Evolutionary conservation across 75 land plant genomes (phyloP).

Genomic region (Gnetum montanum): DNA sequence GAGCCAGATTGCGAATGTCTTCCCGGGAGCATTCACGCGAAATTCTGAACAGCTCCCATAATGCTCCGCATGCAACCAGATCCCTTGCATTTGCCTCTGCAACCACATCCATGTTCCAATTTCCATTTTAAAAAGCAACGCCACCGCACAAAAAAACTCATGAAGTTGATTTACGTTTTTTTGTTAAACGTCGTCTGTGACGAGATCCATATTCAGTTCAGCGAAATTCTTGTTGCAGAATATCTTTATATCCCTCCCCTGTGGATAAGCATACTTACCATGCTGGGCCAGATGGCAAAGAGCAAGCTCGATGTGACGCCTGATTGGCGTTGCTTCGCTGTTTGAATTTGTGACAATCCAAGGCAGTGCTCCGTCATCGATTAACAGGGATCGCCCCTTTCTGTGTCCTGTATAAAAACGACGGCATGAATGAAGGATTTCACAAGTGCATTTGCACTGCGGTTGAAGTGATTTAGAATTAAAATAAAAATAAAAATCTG

Average conservation of each 20-base stretch:
- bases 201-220: too few relatives aligned
- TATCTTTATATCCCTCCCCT: too few relatives aligned
- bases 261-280: constrained; percentile 49
- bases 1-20: constrained; percentile 77
- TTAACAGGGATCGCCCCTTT: constrained; percentile 57
- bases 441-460: too few relatives aligned
- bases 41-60: constrained; percentile 58
- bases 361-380: constrained; percentile 69
- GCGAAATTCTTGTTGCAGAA: too few relatives aligned
- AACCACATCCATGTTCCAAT: too few relatives aligned
- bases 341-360: constrained; percentile 73
- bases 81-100: constrained; percentile 79
- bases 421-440: too few relatives aligned
- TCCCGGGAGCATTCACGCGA: constrained; percentile 67
- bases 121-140: too few relatives aligned
- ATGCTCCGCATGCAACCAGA: constrained; percentile 59
- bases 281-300: constrained; percentile 90
- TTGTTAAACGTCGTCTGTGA: too few relatives aligned
- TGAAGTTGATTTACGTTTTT: not conserved
- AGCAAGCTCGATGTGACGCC: constrained; percentile 83
- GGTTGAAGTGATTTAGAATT: too few relatives aligned
- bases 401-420: constrained; percentile 49
- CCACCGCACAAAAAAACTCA: not conserved
- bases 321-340: constrained; percentile 41
- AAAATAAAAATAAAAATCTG: too few relatives aligned